Conservation (phyloP, 192 early-diverging fungal genomes). For the Podila verticillata region DNA sequence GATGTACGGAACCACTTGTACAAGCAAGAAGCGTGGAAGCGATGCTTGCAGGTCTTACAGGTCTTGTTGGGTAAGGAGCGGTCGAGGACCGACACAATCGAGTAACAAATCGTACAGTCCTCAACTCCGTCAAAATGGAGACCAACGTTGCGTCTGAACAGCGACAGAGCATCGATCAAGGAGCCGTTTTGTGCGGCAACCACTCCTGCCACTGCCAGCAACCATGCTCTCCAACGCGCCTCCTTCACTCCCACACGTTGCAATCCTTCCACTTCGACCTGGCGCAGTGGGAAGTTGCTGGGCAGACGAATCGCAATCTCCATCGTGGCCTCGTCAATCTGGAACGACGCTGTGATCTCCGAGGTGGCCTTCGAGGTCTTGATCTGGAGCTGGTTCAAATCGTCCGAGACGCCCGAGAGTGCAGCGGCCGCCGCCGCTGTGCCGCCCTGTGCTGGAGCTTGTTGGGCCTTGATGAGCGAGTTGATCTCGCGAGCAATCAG, state of each 20-base stretch:
- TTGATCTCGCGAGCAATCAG: conserved; percentile 72
- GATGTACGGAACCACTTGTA: conserved; percentile 82
- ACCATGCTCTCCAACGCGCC: conserved; percentile 59
- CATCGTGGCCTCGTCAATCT: conserved; percentile 82
- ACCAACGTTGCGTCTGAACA: conserved; percentile 87
- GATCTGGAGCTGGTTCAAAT: conserved; percentile 63
- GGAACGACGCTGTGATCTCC: conserved; percentile 77
- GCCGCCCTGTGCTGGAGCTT: conserved; percentile 56
- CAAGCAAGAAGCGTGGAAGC: conserved; percentile 93
- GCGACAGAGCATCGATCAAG: conserved; percentile 78
- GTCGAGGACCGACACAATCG: conserved; percentile 90
- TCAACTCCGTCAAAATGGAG: conserved; percentile 97
- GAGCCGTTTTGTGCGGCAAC: conserved; percentile 79
- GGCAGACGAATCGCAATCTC: conserved; percentile 80
- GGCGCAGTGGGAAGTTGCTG: conserved; percentile 72
- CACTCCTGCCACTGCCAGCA: conserved; percentile 63
- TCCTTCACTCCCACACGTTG: conserved; percentile 76
- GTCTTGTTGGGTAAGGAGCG: conserved; percentile 86
- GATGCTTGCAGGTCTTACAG: conserved; percentile 94
- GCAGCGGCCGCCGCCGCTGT: conserved; percentile 37
- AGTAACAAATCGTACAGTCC: conserved; percentile 98
- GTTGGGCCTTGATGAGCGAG: conserved; percentile 51
- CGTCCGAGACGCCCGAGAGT: conserved; percentile 38
- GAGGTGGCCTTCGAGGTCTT: conserved; percentile 67
- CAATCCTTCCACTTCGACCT: conserved; percentile 74